phyloP scores from a whole-genome alignment of 352 stramenopile species.

The Pythium volutum region DNA sequence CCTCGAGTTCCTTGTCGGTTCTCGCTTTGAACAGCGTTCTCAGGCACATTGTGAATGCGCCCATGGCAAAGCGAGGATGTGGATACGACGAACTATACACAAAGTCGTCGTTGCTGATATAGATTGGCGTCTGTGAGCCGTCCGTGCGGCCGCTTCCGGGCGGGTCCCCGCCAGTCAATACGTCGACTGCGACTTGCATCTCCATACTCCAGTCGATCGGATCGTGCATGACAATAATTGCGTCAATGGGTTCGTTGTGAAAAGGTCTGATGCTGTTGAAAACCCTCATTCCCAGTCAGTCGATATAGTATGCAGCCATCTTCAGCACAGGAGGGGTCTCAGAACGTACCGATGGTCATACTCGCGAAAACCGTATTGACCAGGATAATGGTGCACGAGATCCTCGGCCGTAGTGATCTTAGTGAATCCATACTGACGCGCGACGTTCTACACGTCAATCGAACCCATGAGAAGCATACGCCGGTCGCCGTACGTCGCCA shows the following conservation, averaged over 20 bases:
- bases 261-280: slow-evolving; percentile 51
- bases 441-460: slow-evolving; percentile 74
- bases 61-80: slow-evolving; percentile 81
- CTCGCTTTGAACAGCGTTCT: slow-evolving; percentile 69
- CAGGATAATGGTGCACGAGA: slow-evolving; percentile 63
- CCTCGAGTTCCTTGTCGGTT: slow-evolving; percentile 56
- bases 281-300: too few relatives aligned
- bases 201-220: slow-evolving; percentile 87
- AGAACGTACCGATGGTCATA: too few relatives aligned
- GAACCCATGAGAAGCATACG: slow-evolving; percentile 88
- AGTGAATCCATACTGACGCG: slow-evolving; percentile 75
- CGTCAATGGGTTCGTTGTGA: slow-evolving; percentile 74
- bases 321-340: slow-evolving; percentile 83
- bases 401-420: slow-evolving; percentile 78
- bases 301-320: slow-evolving; percentile 52
- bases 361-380: too few relatives aligned
- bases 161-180: slow-evolving; percentile 77
- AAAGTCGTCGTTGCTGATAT: slow-evolving; percentile 87
- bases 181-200: slow-evolving; percentile 86
- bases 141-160: slow-evolving; percentile 46
- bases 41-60: slow-evolving; percentile 76
- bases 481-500: slow-evolving; percentile 55
- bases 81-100: slow-evolving; percentile 82
- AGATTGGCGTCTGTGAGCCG: slow-evolving; percentile 78
- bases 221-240: slow-evolving; percentile 91